phyloP scores from a whole-genome alignment of 2,329 filamentous ascomycete species.

The Neonectria neomacrospora region DNA sequence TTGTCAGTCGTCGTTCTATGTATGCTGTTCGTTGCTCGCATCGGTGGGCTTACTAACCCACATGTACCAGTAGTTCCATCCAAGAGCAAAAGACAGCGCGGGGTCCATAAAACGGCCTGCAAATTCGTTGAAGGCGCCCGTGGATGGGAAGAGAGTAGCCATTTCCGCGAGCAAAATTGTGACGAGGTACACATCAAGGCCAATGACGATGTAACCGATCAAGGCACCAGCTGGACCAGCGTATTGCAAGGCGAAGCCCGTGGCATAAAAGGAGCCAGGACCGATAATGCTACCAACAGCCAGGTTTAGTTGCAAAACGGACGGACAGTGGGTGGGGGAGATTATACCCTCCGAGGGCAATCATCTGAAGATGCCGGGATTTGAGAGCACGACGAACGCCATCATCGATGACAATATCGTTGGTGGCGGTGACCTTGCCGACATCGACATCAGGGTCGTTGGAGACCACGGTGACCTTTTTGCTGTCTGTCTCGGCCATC shows the following conservation, averaged over 20 bases:
- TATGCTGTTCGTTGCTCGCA: not conserved
- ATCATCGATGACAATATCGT: slow-evolving; percentile 17
- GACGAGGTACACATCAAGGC: slow-evolving; percentile 12
- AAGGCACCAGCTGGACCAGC: slow-evolving; percentile 10
- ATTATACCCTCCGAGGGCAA: slow-evolving; percentile 7
- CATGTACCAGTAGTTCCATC: slow-evolving; percentile 32
- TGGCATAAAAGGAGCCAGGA: slow-evolving; percentile 17
- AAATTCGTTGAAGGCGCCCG: slow-evolving; percentile 27
- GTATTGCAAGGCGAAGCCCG: slow-evolving; percentile 12
- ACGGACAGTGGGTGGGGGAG: not conserved
- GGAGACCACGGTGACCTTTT: not conserved
- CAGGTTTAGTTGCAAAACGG: not conserved
- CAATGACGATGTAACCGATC: slow-evolving; percentile 19
- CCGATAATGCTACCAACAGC: slow-evolving; percentile 7
- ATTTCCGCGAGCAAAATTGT: slow-evolving; percentile 19
- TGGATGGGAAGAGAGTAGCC: slow-evolving; percentile 24
- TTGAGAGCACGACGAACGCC: slow-evolving; percentile 18
- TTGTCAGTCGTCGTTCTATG: not conserved
- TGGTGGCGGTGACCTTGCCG: slow-evolving; percentile 12
- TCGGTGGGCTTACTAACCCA: slow-evolving; percentile 17
- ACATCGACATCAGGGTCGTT: slow-evolving; percentile 6
- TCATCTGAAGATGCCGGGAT: slow-evolving; percentile 17
- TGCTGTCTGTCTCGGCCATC: slow-evolving; percentile 8
- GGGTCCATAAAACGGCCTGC: slow-evolving; percentile 27
- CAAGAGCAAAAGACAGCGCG: slow-evolving; percentile 25